Base-by-base conservation (phyloP, 2,329 filamentous ascomycete genomes). In the Aschersonia sp. region DNA sequence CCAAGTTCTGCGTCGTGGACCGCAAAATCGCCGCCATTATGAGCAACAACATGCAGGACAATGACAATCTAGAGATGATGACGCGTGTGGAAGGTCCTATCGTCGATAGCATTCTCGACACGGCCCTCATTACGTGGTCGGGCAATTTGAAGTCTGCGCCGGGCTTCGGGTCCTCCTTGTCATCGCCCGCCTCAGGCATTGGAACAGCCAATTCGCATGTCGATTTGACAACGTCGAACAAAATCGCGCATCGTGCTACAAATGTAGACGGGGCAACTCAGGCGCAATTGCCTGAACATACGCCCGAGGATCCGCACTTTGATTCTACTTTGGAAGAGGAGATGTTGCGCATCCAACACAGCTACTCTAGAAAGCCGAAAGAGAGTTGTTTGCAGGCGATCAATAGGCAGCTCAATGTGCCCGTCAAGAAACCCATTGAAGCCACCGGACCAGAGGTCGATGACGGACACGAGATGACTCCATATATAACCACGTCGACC, bases 61-160 rank as follows among this genome's bases (percentile, higher is more conserved):
- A 87, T 47, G 81, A 85, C 54, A 90, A 90, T 53, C 50, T 88
- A 48, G 85, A 90, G 61, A 88, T 90, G 84, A 80, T 87, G 74
- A 71, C 76, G 3, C 83, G 86, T 48, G 59, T 87, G 0, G 83
- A 89, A 63, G 85, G 85, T 0, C 77, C 83, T 0, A 84, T 89
- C 49, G 84, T 89, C 0, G 82, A 88, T 55, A 77, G 78, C 1
- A 62, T 89, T 30, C 88, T 87, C 58, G 85, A 90, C 52, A 80
- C 81, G 52, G 81, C 82, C 1, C 60, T 88, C 40, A 71, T 88
- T 6, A 83, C 80, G 0, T 90, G 84, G 84, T 70, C 81, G 49
- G 46, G 2, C 45, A 41, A 1, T 29, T 50, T 9, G 39, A 44
- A 4, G 48, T 51, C 0, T 45, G 49, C 2, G 44, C 46, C 43